These are phyloP conservation scores for Vigna reflexopilosa DNA, from an alignment of 306 rosid species.

Conservation along the genomic window DNA sequence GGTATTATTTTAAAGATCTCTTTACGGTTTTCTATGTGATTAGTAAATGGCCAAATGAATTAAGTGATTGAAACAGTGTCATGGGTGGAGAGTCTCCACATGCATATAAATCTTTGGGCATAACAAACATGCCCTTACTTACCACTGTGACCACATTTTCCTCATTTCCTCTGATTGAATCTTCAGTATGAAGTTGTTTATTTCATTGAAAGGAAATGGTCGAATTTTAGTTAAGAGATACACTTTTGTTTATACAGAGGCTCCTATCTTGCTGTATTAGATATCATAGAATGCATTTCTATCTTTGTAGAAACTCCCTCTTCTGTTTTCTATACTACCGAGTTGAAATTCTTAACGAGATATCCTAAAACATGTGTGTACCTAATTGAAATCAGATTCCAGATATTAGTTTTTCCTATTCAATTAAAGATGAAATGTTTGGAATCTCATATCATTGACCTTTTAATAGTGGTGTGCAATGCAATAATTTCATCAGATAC, in stretches of 20 bases:
- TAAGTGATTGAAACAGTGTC: background rate
- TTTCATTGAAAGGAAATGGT: background rate
- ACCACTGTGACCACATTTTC: background rate
- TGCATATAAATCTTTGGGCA: background rate
- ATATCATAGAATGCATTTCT: background rate
- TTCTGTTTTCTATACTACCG: background rate
- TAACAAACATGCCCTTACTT: background rate
- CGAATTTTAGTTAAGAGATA: background rate
- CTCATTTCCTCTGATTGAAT: slow-evolving; percentile 1
- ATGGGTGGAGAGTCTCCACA: background rate
- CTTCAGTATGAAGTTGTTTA: background rate
- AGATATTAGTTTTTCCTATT: background rate
- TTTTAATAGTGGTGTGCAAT: background rate
- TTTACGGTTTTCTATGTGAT: slow-evolving; percentile 2
- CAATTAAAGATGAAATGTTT: background rate
- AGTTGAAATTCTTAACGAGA: background rate
- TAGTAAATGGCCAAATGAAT: background rate
- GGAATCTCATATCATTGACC: background rate
- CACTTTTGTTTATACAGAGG: background rate
- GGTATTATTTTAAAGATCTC: background rate
- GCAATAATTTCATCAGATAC: background rate
- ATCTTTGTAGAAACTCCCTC: background rate
- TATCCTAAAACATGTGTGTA: slow-evolving; percentile 2
- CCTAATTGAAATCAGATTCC: slow-evolving; percentile 4
- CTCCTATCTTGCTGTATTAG: background rate